Evolutionary conservation across 768 basidiomycete species (phyloP).

Genomic region (Mycena sanguinolenta): DNA sequence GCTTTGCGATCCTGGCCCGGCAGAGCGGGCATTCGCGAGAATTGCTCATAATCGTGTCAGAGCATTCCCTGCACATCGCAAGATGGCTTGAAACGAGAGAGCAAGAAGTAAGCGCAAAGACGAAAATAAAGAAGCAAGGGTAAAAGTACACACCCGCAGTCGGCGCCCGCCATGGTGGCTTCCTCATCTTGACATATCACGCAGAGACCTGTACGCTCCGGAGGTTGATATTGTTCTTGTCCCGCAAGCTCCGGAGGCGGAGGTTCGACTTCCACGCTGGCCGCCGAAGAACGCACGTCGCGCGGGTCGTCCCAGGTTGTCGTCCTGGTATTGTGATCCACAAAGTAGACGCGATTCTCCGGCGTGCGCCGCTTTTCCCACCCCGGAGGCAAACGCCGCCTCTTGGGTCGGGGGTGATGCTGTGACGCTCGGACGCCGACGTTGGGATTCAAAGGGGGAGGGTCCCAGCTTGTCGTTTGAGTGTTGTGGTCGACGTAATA

Average conservation of each 20-base stretch:
- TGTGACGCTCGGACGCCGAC: conserved; percentile 81
- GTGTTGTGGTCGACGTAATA: conserved; percentile 99
- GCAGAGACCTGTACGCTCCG: conserved; percentile 82
- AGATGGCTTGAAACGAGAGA: too few relatives aligned
- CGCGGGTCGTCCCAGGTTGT: conserved; percentile 99
- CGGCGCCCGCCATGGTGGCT: conserved; percentile 92
- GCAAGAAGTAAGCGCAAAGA: conserved; percentile 9
- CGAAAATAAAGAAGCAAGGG: not conserved
- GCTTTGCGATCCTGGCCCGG: conserved; percentile 81
- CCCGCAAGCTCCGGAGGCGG: too few relatives aligned
- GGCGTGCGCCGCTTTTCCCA: conserved; percentile 99
- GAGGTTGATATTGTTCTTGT: too few relatives aligned
- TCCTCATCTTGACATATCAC: conserved; percentile 96
- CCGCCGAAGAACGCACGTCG: too few relatives aligned
- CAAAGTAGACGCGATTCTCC: conserved; percentile 98
- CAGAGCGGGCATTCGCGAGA: conserved; percentile 94
- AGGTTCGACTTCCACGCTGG: too few relatives aligned
- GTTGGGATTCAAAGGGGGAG: conserved; percentile 89
- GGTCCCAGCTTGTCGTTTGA: conserved; percentile 99
- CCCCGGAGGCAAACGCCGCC: conserved; percentile 94
- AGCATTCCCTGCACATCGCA: conserved; percentile 82
- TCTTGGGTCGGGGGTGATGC: conserved; percentile 97
- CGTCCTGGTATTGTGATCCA: conserved; percentile 99
- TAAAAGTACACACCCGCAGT: conserved; percentile 93
- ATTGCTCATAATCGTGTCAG: conserved; percentile 83